phyloP scores from a whole-genome alignment of 2,329 filamentous ascomycete genomes.

The Fusarium multiceps region DNA sequence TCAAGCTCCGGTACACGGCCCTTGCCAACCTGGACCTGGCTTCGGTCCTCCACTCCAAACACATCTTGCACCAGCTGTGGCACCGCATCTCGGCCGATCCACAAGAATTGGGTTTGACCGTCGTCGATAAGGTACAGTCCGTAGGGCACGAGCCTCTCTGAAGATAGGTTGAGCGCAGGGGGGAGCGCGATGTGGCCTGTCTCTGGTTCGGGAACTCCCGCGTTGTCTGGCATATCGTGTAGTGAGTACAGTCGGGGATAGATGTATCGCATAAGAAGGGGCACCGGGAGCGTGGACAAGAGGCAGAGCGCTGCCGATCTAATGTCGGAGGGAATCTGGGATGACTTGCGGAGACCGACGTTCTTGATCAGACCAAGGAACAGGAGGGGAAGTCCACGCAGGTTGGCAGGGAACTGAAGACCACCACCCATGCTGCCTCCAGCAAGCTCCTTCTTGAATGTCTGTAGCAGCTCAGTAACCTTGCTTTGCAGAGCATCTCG shows the following conservation, averaged over 20 bases:
- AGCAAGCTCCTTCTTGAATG: constrained; percentile 95
- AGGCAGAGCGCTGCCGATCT: constrained; percentile 92
- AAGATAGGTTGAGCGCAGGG: constrained; percentile 85
- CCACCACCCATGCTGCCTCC: constrained; percentile 96
- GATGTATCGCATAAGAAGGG: constrained; percentile 92
- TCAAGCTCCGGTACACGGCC: constrained; percentile 86
- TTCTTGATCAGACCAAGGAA: constrained; percentile 98
- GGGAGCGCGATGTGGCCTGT: constrained; percentile 92
- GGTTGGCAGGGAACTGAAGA: constrained; percentile 92
- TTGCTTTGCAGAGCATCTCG: constrained; percentile 92
- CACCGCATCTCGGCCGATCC: constrained; percentile 93
- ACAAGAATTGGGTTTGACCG: constrained; percentile 96
- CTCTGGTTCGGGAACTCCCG: constrained; percentile 84
- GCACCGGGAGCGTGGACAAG: constrained; percentile 91
- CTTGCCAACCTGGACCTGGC: constrained; percentile 91
- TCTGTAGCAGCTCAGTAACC: constrained; percentile 90
- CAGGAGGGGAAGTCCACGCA: constrained; percentile 86
- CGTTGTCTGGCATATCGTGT: constrained; percentile 96
- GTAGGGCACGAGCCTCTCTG: constrained; percentile 86
- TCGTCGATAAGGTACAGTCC: constrained; percentile 97
- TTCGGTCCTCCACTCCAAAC: constrained; percentile 86
- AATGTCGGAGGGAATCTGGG: constrained; percentile 93
- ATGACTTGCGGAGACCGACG: constrained; percentile 90
- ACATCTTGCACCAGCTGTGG: constrained; percentile 89
- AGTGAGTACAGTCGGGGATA: constrained; percentile 86